Conservation (phyloP, 495 filamentous ascomycete genomes). For the Hypoxylon lienhwacheense region DNA sequence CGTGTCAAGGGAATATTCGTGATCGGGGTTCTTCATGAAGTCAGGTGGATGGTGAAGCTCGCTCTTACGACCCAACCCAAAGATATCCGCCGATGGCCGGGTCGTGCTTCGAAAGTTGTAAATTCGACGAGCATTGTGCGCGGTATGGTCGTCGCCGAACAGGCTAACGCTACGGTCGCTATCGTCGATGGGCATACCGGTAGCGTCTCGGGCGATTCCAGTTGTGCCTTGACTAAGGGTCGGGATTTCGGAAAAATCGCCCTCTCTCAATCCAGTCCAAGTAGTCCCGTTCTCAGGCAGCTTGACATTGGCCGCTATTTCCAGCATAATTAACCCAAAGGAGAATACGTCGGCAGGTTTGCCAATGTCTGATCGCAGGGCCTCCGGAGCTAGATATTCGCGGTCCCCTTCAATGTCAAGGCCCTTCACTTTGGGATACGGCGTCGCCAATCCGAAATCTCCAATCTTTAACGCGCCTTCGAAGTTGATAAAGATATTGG, state of each 20-base stretch:
- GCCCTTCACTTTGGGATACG: conserved; percentile 70
- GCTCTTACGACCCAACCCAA: conserved; percentile 53
- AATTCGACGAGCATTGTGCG: conserved; percentile 19
- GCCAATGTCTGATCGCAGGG: conserved; percentile 78
- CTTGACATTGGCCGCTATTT: conserved; percentile 88
- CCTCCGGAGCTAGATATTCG: conserved; percentile 92
- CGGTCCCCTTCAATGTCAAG: conserved; percentile 94
- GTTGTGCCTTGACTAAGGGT: conserved; percentile 76
- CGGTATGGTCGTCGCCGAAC: conserved; percentile 36
- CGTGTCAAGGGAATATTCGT: conserved; percentile 75
- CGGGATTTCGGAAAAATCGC: conserved; percentile 83
- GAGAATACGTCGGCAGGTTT: conserved; percentile 93
- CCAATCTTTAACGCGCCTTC: conserved; percentile 92
- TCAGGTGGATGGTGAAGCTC: conserved; percentile 75
- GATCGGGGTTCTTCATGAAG: conserved; percentile 78
- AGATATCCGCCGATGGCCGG: conserved; percentile 45
- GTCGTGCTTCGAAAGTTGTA: conserved; percentile 30
- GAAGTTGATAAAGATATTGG: conserved; percentile 87
- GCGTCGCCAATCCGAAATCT: conserved; percentile 91
- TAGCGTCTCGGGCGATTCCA: conserved; percentile 70
- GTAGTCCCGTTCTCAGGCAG: conserved; percentile 87
- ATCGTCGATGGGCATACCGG: conserved; percentile 61
- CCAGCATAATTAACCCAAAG: conserved; percentile 88
- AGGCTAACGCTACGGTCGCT: conserved; percentile 42
- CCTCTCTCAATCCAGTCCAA: conserved; percentile 84